A percentile compares a stretch with the other conserved stretches of the same genome.
Evolutionary conservation across 352 stramenopile genomes (phyloP).

Genomic region (Thalassiosira mediterranea): DNA sequence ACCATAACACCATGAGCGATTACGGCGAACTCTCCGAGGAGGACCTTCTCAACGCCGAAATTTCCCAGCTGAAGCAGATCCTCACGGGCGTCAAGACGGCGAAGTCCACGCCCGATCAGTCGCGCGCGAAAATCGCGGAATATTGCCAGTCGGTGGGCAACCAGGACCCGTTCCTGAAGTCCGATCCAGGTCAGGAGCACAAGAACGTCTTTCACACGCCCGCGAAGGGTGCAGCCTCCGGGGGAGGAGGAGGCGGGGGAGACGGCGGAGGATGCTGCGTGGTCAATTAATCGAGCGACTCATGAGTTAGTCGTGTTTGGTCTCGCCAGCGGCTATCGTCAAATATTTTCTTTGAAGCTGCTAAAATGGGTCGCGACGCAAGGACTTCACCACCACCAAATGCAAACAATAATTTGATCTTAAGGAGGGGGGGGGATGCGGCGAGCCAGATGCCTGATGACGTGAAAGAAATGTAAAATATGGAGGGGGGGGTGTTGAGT

Average conservation of each 20-base stretch:
- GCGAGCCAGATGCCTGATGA: too few species aligned
- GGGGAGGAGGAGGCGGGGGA: constrained; percentile 13
- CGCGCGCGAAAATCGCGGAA: constrained; percentile 11
- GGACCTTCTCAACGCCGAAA: constrained; percentile 37
- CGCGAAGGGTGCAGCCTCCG: constrained; percentile 10
- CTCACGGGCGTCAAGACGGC: constrained; percentile 23
- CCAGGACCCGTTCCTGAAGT: constrained; percentile 35
- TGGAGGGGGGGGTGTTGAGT: too few species aligned
- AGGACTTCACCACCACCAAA: too few species aligned
- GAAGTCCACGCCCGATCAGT: constrained; percentile 27
- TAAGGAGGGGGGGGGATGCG: too few species aligned
- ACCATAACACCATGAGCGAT: constrained; percentile 37
- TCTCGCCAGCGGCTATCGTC: too few species aligned
- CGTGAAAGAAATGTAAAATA: too few species aligned
- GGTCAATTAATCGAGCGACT: constrained; percentile 3
- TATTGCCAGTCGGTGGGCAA: constrained; percentile 14
- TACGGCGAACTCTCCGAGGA: constrained; percentile 33
- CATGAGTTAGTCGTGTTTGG: too few species aligned
- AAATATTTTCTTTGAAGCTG: too few species aligned
- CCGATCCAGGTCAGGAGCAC: constrained; percentile 16
- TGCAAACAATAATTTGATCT: too few species aligned
- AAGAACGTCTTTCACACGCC: constrained; percentile 42
- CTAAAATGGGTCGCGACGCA: too few species aligned
- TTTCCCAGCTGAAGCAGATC: constrained; percentile 39
- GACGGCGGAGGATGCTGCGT: constrained; percentile 35